Evolutionary conservation across 371 early-diverging fungal species (phyloP).

Genomic region (Syncephalastrum racemosum): DNA sequence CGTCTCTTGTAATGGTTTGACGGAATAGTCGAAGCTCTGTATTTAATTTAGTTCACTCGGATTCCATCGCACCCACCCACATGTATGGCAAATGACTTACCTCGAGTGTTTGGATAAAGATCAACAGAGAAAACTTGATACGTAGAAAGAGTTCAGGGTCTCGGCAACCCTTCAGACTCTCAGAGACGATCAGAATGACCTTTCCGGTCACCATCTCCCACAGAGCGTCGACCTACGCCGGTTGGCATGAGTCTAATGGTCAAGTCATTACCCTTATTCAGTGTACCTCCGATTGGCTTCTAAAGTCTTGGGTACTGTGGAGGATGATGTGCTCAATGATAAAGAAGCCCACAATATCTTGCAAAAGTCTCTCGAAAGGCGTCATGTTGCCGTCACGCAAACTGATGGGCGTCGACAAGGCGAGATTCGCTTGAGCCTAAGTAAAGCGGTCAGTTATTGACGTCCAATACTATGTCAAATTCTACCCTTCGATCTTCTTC

Average conservation of each 20-base stretch:
- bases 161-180: slow-evolving; percentile 74
- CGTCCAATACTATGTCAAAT: slow-evolving; percentile 9
- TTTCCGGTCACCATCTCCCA: slow-evolving; percentile 87
- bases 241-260: too few relatives aligned
- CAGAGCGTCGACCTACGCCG: slow-evolving; percentile 71
- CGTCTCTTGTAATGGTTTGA: slow-evolving; percentile 53
- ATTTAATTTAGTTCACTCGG: neutral
- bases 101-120: slow-evolving; percentile 90
- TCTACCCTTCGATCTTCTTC: slow-evolving; percentile 85
- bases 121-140: slow-evolving; percentile 74
- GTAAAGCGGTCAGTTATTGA: neutral
- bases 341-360: slow-evolving; percentile 95
- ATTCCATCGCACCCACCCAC: too few relatives aligned
- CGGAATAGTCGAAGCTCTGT: slow-evolving; percentile 51
- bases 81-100: slow-evolving; percentile 34
- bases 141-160: slow-evolving; percentile 76
- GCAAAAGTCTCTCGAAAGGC: slow-evolving; percentile 73
- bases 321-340: slow-evolving; percentile 90
- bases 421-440: slow-evolving; percentile 74
- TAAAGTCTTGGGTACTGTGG: slow-evolving; percentile 88
- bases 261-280: neutral
- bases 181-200: slow-evolving; percentile 76
- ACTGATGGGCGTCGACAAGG: slow-evolving; percentile 62
- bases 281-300: slow-evolving; percentile 78
- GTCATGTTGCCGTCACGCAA: slow-evolving; percentile 63